These are phyloP conservation scores for Blastocystis hominis DNA, from an alignment of 352 stramenopile genomes.

Conservation along the genomic window DNA sequence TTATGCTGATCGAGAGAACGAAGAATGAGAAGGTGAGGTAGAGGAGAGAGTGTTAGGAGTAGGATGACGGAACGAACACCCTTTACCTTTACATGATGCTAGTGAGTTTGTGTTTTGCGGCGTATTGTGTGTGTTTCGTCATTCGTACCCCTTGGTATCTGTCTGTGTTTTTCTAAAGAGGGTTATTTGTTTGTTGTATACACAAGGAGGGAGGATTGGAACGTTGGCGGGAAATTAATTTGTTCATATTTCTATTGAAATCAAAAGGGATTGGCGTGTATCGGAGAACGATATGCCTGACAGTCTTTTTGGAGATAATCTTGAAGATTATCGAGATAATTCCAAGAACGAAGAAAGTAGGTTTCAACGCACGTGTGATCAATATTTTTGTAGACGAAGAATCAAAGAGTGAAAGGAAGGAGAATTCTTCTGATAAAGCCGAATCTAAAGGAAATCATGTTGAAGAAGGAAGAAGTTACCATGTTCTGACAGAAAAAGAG, in stretches of 20 bases:
- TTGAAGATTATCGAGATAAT: background rate
- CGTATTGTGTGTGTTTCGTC: slow-evolving; percentile 26
- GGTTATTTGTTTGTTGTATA: slow-evolving; percentile 25
- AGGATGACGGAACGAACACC: background rate
- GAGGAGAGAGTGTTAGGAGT: background rate
- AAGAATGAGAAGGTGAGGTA: background rate
- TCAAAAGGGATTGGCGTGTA: background rate
- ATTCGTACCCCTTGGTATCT: slow-evolving; percentile 49
- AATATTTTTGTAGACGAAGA: background rate
- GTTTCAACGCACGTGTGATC: background rate
- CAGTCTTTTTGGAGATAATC: background rate
- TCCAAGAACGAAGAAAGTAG: background rate
- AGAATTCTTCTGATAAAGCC: background rate
- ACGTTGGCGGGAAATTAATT: background rate
- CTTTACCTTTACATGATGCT: background rate
- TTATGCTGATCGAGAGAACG: background rate
- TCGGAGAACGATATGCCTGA: background rate
- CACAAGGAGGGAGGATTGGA: background rate
- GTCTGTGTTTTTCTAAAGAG: slow-evolving; percentile 41
- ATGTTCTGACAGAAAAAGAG: background rate
- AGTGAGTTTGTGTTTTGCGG: background rate
- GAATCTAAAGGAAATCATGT: background rate
- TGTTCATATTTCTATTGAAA: background rate
- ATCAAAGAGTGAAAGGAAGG: background rate
- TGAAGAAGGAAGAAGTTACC: background rate